Evolutionary conservation across 177 flowering plant genomes (phyloP), one percentile per base, ranked within the genome.

Genomic region (Vitis hybrid): DNA sequence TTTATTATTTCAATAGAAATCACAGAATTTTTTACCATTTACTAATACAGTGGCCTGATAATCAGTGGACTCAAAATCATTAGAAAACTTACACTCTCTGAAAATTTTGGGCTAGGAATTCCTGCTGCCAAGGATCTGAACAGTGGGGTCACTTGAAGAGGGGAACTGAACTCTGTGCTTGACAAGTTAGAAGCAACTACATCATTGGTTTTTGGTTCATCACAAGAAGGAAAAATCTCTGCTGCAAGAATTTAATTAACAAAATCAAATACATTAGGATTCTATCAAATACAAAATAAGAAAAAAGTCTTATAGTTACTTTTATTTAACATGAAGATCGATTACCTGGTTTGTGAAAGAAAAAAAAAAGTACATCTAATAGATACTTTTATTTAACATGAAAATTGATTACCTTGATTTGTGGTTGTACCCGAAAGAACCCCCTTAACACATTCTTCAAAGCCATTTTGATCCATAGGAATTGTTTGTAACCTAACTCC

Each of bases 51-150:
- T 54, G 60, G 32, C 15, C 61, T 62, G 70, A 71, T 64, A 65
- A 52, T 59, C 16, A 52, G 32, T 8, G 52, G 18, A 66, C 9
- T 30, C 14, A 24, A 21, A 64, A 50, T 52, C 48, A 59, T 59
- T 59, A 69, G 67, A 58, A 48, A 64, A 86, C 99, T 93, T 80
- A 95, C 99, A 84, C 99, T 95, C 82, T 91, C 98, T 61, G 98
- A 89, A 77, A 95, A 92, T 74, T 81, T 75, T 62, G 99, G 99
- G 81, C 87, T 94, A 73, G 97, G 97, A 77, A 94, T 88, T 60
- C 86, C 91, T 60, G 90, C 91, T 72, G 91, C 94, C 64, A 91
- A 78, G 59, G 97, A 78, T 73, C 82, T 82, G 81, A 94, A 92
- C 62, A 88, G 52, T 58, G 97, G 97, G 58, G 93, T 87, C 62